Conservation (phyloP, 352 stramenopile genomes). For the Peronospora destructor region DNA sequence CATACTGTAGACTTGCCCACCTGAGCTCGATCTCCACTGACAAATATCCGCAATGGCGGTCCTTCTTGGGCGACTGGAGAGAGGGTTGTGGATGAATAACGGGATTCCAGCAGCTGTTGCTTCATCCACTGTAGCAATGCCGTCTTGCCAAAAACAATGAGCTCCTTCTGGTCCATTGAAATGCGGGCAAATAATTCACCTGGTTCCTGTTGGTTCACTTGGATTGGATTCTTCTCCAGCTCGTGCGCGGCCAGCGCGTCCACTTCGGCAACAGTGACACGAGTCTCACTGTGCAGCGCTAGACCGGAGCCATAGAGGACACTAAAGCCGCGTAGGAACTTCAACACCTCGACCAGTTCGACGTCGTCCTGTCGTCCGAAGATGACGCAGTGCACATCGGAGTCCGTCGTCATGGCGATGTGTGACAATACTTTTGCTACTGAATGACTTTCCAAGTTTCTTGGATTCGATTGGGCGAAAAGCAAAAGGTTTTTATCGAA, state of each 20-base stretch:
- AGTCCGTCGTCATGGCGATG: slow-evolving; percentile 1
- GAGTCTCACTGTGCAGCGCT: slow-evolving; percentile 24
- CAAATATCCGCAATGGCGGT: slow-evolving; percentile 49
- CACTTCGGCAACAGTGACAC: slow-evolving; percentile 15
- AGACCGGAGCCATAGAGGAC: slow-evolving; percentile 49
- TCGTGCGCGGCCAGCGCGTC: slow-evolving; percentile 10
- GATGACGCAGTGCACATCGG: slow-evolving; percentile 30
- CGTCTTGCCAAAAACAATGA: slow-evolving; percentile 24
- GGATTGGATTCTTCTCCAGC: slow-evolving; percentile 9
- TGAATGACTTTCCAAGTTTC: background rate
- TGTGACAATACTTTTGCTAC: background rate
- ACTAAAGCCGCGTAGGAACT: slow-evolving; percentile 47
- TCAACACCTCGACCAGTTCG: slow-evolving; percentile 22
- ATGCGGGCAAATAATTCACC: slow-evolving; percentile 24
- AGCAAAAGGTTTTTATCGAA: background rate
- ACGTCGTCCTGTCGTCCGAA: slow-evolving; percentile 25
- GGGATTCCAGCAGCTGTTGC: slow-evolving; percentile 28
- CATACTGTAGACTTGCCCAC: slow-evolving; percentile 96
- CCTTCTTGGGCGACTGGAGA: background rate
- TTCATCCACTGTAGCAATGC: slow-evolving; percentile 34
- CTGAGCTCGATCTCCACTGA: slow-evolving; percentile 79
- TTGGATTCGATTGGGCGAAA: background rate
- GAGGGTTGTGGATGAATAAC: slow-evolving; percentile 7
- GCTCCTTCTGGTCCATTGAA: slow-evolving; percentile 19
- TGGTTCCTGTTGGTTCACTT: slow-evolving; percentile 13